Evolutionary conservation across 75 land plant genomes (phyloP), one percentile per base, ranked within the genome.

Genomic region (Cunninghamia lanceolata): DNA sequence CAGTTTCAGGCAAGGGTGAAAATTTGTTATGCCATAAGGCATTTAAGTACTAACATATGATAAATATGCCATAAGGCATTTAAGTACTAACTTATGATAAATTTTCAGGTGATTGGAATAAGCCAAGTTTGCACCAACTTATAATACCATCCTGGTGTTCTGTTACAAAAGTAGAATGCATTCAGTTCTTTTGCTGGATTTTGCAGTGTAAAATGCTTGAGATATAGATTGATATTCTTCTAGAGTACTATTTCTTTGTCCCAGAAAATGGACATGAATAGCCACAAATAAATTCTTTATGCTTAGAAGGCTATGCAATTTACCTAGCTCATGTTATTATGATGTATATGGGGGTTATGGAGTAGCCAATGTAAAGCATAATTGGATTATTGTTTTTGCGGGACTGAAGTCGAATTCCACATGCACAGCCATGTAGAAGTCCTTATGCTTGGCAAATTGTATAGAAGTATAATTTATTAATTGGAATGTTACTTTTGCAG

Each of bases 401-500:
- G n/a, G 68, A 7, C 68, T 59, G 25, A 63, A 25, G 14, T 50
- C 14, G 16, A 63, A 25, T 63, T 63, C n/a, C 2, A 63, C n/a
- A 21, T 63, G n/a, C 36, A 73, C 36, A 73, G 36, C 14, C 34
- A 11, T 73, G 75, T 10, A 32, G 75, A 73, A 73, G 10, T 80
- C 32, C 25, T 80, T 43, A 5, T 80, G 46, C 15, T 38, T 80
- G 47, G 30, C 50, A 43, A n/a, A 21, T 80, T 80, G 46, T 47
- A 28, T 80, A 34, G 82, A 80, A 83, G 54, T 46, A 35, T 83
- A 56, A n/a, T n/a, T n/a, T n/a, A n/a, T n/a, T n/a, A n/a, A 83
- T 35, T 83, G 28, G 19, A 19, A 19, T 73, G 42, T 78, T 38
- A 43, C 30, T 85, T 50, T 40, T 88, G 39, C 88, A 87, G 89